Evolutionary conservation across 495 filamentous ascomycete genomes (phyloP).

Genomic region (Trichoderma erinaceum): DNA sequence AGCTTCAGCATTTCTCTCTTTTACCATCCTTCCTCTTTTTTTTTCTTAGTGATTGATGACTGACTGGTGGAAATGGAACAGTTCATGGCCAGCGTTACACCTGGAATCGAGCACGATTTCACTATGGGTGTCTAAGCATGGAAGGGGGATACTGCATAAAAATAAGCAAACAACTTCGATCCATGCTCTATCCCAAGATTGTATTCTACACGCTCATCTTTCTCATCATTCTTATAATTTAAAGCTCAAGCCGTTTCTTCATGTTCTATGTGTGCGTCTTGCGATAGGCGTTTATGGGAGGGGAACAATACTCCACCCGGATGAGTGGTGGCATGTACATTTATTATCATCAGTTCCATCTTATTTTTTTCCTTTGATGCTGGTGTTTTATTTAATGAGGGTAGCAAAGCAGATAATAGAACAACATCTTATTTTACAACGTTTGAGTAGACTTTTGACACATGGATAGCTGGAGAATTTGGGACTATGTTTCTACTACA

Average conservation of each 20-base stretch:
- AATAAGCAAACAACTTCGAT: not conserved
- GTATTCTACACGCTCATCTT: not conserved
- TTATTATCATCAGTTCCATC: not conserved
- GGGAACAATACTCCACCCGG: too few relatives aligned
- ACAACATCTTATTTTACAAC: not conserved
- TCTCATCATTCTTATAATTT: not conserved
- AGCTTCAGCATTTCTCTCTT: not conserved
- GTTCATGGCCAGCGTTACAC: constrained; percentile 96
- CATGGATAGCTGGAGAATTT: too few relatives aligned
- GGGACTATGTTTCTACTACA: too few relatives aligned
- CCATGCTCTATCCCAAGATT: not conserved
- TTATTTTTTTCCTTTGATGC: not conserved
- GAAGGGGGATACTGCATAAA: not conserved
- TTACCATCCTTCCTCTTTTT: not conserved
- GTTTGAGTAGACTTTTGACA: too few relatives aligned
- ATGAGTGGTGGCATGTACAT: too few relatives aligned
- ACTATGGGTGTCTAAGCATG: constrained; percentile 79
- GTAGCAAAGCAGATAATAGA: not conserved
- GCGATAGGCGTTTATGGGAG: too few relatives aligned
- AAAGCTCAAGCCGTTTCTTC: not conserved
- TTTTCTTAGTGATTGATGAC: not conserved
- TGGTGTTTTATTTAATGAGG: not conserved
- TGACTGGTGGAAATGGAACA: constrained; percentile 19
- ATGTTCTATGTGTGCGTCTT: not conserved
- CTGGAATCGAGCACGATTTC: constrained; percentile 96